Evolutionary conservation across 192 early-diverging fungal genomes (phyloP), one percentile per base, ranked within the genome.

Genomic region (Phlyctochytrium arcticum): DNA sequence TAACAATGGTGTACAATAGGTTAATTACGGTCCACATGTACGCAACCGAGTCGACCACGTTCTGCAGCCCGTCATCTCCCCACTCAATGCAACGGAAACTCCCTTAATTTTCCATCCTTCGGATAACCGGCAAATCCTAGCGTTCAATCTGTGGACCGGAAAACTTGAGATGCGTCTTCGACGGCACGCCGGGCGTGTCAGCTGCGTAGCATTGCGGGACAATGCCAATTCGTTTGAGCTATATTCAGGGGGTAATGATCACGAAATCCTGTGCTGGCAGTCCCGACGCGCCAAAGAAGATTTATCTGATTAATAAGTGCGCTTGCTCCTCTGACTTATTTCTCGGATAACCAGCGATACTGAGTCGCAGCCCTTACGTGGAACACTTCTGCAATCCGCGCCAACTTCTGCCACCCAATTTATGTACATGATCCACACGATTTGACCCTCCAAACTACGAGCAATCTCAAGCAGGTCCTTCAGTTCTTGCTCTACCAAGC

Each of bases 31-130:
- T 8, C 57, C 62, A 1, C 39, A 53, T 33, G 58, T 70, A 34
- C 46, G 67, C 59, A 84, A 79, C 36, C 60, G 59, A 0, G 74
- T n/a, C 72, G 56, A 5, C 63, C 48, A 24, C 29, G 67, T 29
- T 48, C 69, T 48, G 59, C 68, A 6, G 56, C 63, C 68, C 34
- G 32, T n/a, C 57, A 70, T 54, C 34, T 62, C 54, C 44, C 64
- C 50, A 15, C 69, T 70, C 29, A 34, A 21, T 2, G 55, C 32
- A 7, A 69, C 69, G 31, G 67, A 66, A 12, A 72, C 78, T 5
- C 71, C 76, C 1, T 61, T 86, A 24, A 69, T 94, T 9, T 84
- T 85, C 59, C 67, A 76, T 48, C 89, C 89, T 3, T 77, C 73
- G 17, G 72, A 78, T 51, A 72, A 78, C 62, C 65, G 73, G 27